A percentile compares a stretch with the other conserved stretches of the same genome.
phyloP scores from a whole-genome alignment of 352 stramenopile species.

The Aphanomyces invadans region DNA sequence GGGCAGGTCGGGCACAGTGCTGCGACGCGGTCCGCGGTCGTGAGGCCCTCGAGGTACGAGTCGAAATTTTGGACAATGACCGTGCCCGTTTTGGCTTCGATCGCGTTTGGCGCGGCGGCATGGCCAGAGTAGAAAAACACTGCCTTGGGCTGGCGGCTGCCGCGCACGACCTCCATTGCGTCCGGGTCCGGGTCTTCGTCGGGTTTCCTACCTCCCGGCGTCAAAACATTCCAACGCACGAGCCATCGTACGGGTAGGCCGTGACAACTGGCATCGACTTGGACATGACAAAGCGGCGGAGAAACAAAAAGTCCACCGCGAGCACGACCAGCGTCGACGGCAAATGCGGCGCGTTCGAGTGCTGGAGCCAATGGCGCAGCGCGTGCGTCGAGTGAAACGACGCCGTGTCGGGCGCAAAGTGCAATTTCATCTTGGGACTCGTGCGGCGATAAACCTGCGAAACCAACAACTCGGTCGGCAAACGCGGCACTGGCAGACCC shows the following conservation, averaged over 20 bases:
- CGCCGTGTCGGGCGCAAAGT: constrained; percentile 26
- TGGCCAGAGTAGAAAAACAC: constrained; percentile 62
- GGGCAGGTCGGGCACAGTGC: constrained; percentile 8
- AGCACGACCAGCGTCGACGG: constrained; percentile 55
- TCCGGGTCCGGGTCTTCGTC: constrained; percentile 44
- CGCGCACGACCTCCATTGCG: constrained; percentile 58
- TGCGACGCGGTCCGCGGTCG: not conserved
- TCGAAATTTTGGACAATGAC: not conserved
- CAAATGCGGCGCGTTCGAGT: constrained; percentile 50
- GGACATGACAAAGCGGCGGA: constrained; percentile 55
- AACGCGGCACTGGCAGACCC: no score
- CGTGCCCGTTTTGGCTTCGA: not conserved
- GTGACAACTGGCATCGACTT: constrained; percentile 45
- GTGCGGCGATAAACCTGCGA: constrained; percentile 33
- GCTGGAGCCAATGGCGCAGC: constrained; percentile 58
- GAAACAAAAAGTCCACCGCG: constrained; percentile 67
- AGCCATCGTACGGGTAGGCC: constrained; percentile 14
- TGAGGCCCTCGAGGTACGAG: not conserved
- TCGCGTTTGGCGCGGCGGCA: not conserved
- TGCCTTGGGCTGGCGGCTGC: constrained; percentile 68
- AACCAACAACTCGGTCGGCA: no score
- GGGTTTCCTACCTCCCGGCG: not conserved
- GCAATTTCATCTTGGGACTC: constrained; percentile 32
- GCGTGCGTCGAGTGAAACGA: constrained; percentile 39
- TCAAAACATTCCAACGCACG: not conserved